Evolutionary conservation across 73 alveolate genomes (phyloP), one percentile per base, ranked within the genome.

Genomic region (Paraurostyla sp.): DNA sequence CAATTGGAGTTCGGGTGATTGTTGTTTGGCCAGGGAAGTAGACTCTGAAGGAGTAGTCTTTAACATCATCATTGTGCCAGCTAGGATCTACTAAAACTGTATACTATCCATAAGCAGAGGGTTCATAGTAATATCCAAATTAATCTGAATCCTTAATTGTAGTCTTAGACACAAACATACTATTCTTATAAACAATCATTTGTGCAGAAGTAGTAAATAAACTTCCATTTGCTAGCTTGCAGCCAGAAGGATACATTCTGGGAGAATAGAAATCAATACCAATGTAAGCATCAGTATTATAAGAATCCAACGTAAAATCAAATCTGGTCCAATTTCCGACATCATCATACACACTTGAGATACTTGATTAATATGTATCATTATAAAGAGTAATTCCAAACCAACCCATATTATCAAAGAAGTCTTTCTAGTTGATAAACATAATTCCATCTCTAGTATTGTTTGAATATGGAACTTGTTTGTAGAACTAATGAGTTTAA

Each of bases 21-120:
- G 20, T 23, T 63, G 27, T 32, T n/a, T 63, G 11, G 11, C 27
- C 7, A 15, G 48, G 81, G 13, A 35, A 63, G 27, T 25, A 63
- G 9, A 32, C 25, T 63, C 81, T 63, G 36, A 63, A 30, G 7
- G 81, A 13, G 81, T 25, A 63, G n/a, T 63, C 81, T 63, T 23
- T 63, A 7, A 63, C 48, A 35, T 63, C 81, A 32, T 63, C 54
- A 13, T 63, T 30, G 20, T 63, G 81, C 81, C 81, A 63, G n/a
- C n/a, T n/a, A 63, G 81, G 30, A 13, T 35, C 27, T 13, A 30
- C 27, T 63, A 13, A 30, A 35, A 63, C 27, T 18, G 54, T 63
- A 63, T 63, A 63, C 7, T 63, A 18, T 15, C 81, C 81, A 25
- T 60, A 15, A 11, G n/a, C 15, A 7, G 13, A 63, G 11, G 57